Evolutionary conservation across 192 early-diverging fungal genomes (phyloP).

Genomic region (Geranomyces michiganensis): DNA sequence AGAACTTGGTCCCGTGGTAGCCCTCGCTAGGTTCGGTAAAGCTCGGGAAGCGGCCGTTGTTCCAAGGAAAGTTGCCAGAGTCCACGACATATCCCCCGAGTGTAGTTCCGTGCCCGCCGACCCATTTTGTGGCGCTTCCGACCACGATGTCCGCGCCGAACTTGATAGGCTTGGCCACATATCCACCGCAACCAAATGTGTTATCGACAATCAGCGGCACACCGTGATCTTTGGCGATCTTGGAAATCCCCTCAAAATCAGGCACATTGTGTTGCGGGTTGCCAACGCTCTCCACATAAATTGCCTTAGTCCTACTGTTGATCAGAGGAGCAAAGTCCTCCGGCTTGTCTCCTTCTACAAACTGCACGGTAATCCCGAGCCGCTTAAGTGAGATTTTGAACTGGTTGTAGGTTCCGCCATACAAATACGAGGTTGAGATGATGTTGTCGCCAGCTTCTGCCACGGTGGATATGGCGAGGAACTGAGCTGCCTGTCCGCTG

Average conservation of each 20-base stretch:
- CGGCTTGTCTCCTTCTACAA: constrained; percentile 72
- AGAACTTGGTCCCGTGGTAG: constrained; percentile 87
- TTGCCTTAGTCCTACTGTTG: constrained; percentile 87
- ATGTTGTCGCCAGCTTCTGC: constrained; percentile 87
- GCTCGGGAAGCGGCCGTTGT: constrained; percentile 82
- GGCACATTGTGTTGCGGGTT: constrained; percentile 91
- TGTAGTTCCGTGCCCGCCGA: constrained; percentile 84
- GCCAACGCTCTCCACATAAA: constrained; percentile 90
- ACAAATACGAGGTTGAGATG: constrained; percentile 73
- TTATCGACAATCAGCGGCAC: constrained; percentile 95
- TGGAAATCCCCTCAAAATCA: constrained; percentile 81
- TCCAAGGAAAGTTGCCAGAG: constrained; percentile 85
- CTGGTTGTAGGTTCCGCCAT: constrained; percentile 66
- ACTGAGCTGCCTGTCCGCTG: constrained; percentile 86
- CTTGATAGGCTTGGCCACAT: constrained; percentile 77
- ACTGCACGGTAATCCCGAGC: constrained; percentile 81
- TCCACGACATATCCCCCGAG: constrained; percentile 92
- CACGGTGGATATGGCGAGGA: constrained; percentile 72
- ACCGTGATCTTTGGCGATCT: constrained; percentile 77
- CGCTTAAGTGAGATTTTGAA: constrained; percentile 85
- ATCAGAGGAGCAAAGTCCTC: constrained; percentile 78
- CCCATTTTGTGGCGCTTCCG: constrained; percentile 94
- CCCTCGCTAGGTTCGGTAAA: constrained; percentile 84
- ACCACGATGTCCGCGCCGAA: constrained; percentile 96
- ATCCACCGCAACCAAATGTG: constrained; percentile 76